Evolutionary conservation across 176 grass and related monocot genomes (phyloP).

Genomic region (Carex parvula): DNA sequence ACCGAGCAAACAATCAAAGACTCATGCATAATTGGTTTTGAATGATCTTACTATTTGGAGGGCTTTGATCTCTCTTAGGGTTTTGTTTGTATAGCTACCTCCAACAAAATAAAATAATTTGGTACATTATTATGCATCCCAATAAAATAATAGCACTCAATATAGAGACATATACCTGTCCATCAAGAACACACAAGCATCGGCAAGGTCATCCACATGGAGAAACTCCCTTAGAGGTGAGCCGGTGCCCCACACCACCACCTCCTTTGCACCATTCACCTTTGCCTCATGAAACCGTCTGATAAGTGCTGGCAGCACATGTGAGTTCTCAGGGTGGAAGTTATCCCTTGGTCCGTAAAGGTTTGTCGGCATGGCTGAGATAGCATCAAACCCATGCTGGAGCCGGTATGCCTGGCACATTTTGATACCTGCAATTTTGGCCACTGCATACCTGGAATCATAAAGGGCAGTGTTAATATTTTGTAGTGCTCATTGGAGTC

Average conservation of each 20-base stretch:
- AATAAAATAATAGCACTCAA: constrained; percentile 20
- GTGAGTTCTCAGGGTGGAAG: constrained; percentile 53
- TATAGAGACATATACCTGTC: constrained; percentile 8
- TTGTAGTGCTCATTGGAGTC: not conserved
- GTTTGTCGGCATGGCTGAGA: constrained; percentile 53
- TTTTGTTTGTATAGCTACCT: not conserved
- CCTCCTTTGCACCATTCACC: constrained; percentile 29
- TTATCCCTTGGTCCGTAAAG: constrained; percentile 45
- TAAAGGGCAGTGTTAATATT: not conserved
- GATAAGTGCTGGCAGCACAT: constrained; percentile 66
- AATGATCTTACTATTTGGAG: not conserved
- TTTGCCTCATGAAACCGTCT: constrained; percentile 75
- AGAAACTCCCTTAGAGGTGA: constrained; percentile 51
- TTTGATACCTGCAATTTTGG: constrained; percentile 53
- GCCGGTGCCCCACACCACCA: constrained; percentile 71
- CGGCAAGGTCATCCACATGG: constrained; percentile 57
- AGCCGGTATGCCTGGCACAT: constrained; percentile 50
- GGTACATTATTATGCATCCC: constrained; percentile 8
- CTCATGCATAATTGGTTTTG: not conserved
- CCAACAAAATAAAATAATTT: not conserved
- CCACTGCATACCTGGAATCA: constrained; percentile 38
- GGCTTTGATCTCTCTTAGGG: not conserved
- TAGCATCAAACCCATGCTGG: constrained; percentile 47
- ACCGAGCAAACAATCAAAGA: not conserved
- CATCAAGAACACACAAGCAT: constrained; percentile 18